Evolutionary conservation across 108 stramenopile species (phyloP).

Genomic region (Discostella pseudostelligera): DNA sequence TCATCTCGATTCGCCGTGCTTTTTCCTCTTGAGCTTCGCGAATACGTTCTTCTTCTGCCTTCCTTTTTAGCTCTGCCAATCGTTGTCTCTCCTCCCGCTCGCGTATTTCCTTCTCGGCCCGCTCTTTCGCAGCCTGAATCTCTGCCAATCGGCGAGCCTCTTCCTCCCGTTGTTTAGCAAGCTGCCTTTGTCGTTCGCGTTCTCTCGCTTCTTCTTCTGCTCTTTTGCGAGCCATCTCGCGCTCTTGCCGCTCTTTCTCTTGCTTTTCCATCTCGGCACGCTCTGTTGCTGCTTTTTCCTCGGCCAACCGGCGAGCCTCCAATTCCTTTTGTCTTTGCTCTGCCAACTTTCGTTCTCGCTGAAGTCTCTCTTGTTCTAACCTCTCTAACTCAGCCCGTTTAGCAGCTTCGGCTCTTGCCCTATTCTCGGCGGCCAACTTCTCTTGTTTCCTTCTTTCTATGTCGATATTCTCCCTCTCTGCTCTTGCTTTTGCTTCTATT

Average conservation of each 20-base stretch:
- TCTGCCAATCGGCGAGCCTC: conserved; percentile 22
- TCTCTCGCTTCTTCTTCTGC: conserved; percentile 26
- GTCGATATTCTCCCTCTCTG: conserved; percentile 13
- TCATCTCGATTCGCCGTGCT: conserved; percentile 31
- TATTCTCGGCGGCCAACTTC: conserved; percentile 27
- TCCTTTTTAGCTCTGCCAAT: conserved; percentile 17
- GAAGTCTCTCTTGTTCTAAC: conserved; percentile 15
- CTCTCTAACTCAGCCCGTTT: conserved; percentile 25
- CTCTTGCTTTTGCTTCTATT: conserved; percentile 21
- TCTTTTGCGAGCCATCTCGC: conserved; percentile 20
- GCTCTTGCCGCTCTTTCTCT: conserved; percentile 20
- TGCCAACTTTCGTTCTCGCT: conserved; percentile 22
- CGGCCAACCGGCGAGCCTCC: conserved; percentile 12
- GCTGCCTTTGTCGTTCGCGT: conserved; percentile 14
- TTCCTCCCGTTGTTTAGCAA: conserved; percentile 35
- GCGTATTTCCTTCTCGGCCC: conserved; percentile 7
- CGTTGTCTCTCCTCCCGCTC: conserved; percentile 20
- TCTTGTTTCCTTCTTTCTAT: conserved; percentile 26
- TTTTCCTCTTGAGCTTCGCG: conserved; percentile 37
- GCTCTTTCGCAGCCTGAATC: conserved; percentile 17
- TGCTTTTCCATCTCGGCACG: conserved; percentile 32
- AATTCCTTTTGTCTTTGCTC: conserved; percentile 16
- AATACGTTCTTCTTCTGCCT: conserved; percentile 46
- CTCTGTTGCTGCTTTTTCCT: conserved; percentile 25
- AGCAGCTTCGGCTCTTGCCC: conserved; percentile 19